Evolutionary conservation across 257 asterid genomes (phyloP).

Genomic region (Ballota nigra): DNA sequence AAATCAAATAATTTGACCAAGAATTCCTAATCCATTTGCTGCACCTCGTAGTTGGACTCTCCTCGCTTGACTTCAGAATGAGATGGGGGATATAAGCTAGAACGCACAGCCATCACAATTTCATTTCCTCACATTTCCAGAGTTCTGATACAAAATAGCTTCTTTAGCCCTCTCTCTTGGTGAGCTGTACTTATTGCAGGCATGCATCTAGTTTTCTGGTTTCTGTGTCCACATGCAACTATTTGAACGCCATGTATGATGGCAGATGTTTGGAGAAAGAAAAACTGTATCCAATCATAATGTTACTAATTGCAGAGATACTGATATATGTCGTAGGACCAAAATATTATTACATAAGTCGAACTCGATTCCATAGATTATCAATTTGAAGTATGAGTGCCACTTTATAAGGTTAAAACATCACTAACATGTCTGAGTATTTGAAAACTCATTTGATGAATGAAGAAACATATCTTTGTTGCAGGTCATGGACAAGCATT

Average conservation of each 20-base stretch:
- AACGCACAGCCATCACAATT: background rate
- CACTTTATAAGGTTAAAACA: background rate
- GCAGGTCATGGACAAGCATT: slow-evolving; percentile 94
- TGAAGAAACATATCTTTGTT: slow-evolving; percentile 15
- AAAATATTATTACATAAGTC: background rate
- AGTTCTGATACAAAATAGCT: background rate
- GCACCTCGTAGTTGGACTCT: background rate
- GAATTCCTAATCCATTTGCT: background rate
- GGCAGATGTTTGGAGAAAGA: background rate
- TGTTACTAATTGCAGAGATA: background rate
- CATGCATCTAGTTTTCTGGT: background rate
- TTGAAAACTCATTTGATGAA: slow-evolving; percentile 4
- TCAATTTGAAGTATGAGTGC: background rate
- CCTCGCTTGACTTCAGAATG: background rate
- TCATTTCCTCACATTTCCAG: background rate
- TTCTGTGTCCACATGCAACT: background rate
- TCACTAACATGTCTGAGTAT: background rate
- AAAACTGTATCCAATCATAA: background rate
- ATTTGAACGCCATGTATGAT: background rate
- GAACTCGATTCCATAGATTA: background rate
- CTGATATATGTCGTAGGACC: background rate
- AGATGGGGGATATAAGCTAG: background rate
- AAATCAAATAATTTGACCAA: background rate
- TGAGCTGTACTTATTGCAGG: background rate
- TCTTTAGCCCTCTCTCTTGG: slow-evolving; percentile 1